Evolutionary conservation across 768 basidiomycete species (phyloP).

Genomic region (Rubroboletus satanas): DNA sequence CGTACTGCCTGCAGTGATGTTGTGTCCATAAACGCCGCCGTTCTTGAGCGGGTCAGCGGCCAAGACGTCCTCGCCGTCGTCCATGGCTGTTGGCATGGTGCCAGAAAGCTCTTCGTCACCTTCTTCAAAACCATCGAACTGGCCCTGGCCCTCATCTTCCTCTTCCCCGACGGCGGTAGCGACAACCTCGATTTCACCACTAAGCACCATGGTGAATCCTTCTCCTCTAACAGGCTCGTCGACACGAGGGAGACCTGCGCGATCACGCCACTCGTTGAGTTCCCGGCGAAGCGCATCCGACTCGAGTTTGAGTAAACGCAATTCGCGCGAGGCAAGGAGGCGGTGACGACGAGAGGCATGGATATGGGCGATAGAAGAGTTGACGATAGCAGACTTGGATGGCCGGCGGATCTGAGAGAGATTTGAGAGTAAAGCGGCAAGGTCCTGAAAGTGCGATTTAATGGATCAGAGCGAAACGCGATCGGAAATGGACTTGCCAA

Average conservation of each 20-base stretch:
- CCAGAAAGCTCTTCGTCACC: constrained; percentile 39
- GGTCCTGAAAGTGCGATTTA: constrained; percentile 51
- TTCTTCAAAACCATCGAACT: constrained; percentile 38
- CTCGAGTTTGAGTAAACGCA: constrained; percentile 75
- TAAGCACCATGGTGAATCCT: constrained; percentile 66
- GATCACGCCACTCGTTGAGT: constrained; percentile 89
- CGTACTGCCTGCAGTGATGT: constrained; percentile 28
- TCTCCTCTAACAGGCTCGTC: constrained; percentile 74
- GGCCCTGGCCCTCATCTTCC: constrained; percentile 44
- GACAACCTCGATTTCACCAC: constrained; percentile 68
- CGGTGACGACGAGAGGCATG: constrained; percentile 80
- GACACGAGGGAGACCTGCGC: constrained; percentile 63
- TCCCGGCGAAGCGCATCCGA: constrained; percentile 85
- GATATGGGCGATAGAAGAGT: constrained; percentile 88
- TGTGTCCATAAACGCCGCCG: constrained; percentile 30
- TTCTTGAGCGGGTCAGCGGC: constrained; percentile 30
- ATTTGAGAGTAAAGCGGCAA: constrained; percentile 88
- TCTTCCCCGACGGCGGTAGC: constrained; percentile 51
- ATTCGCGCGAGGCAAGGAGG: constrained; percentile 74
- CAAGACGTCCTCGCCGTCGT: constrained; percentile 32
- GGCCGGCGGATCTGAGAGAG: constrained; percentile 89
- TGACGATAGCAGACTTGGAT: constrained; percentile 95
- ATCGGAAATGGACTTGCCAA: constrained; percentile 48
- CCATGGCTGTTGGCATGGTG: constrained; percentile 23
- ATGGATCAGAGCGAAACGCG: constrained; percentile 11